phyloP scores from a whole-genome alignment of 2,329 filamentous ascomycete genomes.

The Pseudogymnoascus sp. region DNA sequence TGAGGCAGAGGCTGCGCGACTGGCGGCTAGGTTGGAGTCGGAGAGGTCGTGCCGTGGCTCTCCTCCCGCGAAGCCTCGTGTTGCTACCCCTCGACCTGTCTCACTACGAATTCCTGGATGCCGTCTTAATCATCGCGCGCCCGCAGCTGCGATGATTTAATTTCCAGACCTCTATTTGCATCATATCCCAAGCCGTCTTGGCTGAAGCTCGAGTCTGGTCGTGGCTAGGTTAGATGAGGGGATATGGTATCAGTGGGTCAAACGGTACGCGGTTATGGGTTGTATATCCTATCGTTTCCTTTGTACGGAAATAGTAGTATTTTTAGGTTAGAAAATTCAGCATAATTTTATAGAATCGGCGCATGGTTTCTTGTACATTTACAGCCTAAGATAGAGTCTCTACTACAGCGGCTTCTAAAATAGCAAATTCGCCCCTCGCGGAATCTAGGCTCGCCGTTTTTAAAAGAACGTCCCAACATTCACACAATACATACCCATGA shows the following conservation, averaged over 20 bases:
- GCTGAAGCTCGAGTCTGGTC: not conserved
- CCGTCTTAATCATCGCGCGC: not conserved
- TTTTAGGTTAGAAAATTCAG: not conserved
- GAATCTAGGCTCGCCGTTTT: conserved; percentile 12
- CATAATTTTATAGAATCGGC: not conserved
- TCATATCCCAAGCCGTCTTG: not conserved
- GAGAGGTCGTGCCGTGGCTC: not conserved
- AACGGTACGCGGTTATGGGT: too few relatives aligned
- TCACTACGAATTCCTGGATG: not conserved
- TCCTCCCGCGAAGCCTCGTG: not conserved
- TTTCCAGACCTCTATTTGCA: not conserved
- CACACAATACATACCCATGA: not conserved
- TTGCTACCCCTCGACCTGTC: not conserved
- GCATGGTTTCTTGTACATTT: not conserved
- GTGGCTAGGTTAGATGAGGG: too few relatives aligned
- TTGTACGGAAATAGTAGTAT: not conserved
- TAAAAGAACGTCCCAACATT: not conserved
- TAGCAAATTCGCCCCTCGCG: not conserved
- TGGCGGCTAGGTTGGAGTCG: not conserved
- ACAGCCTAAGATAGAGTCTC: not conserved
- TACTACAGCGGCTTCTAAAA: not conserved
- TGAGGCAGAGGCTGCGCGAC: not conserved
- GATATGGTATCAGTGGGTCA: too few relatives aligned
- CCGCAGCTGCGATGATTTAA: not conserved
- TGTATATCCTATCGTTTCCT: too few relatives aligned